phyloP scores from a whole-genome alignment of 2,329 filamentous ascomycete genomes.

The Phyllachora maydis region DNA sequence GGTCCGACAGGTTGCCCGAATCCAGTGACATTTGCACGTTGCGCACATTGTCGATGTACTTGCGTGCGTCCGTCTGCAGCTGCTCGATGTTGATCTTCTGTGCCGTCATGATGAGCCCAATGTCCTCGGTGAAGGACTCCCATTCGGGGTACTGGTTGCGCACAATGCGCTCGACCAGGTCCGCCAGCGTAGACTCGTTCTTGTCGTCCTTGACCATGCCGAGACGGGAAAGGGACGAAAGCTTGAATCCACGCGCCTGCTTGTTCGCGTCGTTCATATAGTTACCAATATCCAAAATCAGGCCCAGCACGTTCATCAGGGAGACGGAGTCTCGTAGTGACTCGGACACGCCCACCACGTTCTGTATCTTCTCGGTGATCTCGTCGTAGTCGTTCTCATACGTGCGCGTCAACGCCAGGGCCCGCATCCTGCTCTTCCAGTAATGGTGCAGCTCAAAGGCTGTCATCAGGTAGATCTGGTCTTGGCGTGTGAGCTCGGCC shows the following conservation, averaged over 20 bases:
- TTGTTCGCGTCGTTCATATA: constrained; percentile 99
- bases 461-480: constrained; percentile 87
- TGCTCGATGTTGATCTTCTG: constrained; percentile 95
- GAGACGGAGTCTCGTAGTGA: constrained; percentile 78
- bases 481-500: constrained; percentile 71
- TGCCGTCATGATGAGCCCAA: constrained; percentile 51
- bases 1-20: constrained; percentile 82
- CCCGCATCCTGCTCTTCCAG: constrained; percentile 95
- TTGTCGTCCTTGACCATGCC: constrained; percentile 99
- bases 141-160: constrained; percentile 92
- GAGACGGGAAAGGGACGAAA: constrained; percentile 77
- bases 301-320: constrained; percentile 84
- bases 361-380: constrained; percentile 63
- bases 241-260: constrained; percentile 93
- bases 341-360: constrained; percentile 76
- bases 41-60: constrained; percentile 85
- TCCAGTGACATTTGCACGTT: constrained; percentile 87
- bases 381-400: constrained; percentile 86
- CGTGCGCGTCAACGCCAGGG: constrained; percentile 62
- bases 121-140: constrained; percentile 76
- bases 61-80: constrained; percentile 67
- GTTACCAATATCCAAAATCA: constrained; percentile 96
- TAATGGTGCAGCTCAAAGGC: constrained; percentile 92
- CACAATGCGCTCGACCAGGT: constrained; percentile 90
- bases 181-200: constrained; percentile 89